Evolutionary conservation across 176 grass and related monocot genomes (phyloP), one percentile per base, ranked within the genome.

Genomic region (Avena eriantha): DNA sequence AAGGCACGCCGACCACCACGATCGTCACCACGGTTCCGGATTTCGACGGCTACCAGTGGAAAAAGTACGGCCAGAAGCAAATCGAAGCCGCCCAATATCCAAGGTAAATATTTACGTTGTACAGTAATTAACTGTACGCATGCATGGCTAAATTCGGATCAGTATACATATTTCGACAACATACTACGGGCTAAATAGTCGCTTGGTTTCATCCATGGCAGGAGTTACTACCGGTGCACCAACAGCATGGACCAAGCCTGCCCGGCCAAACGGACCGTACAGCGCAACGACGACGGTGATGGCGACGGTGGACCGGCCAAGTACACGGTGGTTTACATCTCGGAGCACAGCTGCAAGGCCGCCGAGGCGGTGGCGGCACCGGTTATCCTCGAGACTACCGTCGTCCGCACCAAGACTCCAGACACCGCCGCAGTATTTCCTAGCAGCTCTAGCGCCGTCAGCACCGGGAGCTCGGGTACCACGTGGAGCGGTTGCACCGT

Each of bases 191-290:
- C 36, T 76, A 41, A 41, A 41, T 41, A 41, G 55, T 77, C 26
- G 49, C 26, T 55, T 53, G 17, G 39, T 77, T 77, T 11, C 23
- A 76, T 76, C 74, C 18, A 29, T 49, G 23, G 9, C 85, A 95
- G 93, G 85, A 90, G 87, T 69, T 95, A 95, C 90, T 95, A 82
- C 82, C 78, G 84, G 53, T 95, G 93, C 78, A 90, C 50, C 35
- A 43, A 82, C 77, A 88, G 82, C 49, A 13, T 2, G 16, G 50
- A 55, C 49, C 49, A 55, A 3, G 74, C 15, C 16, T 77, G 74
- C 24, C 41, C 10, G 2, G 93, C 93, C 7, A 95, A 89, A 15
- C 80, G 83, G 31, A 92, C 82, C 14, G 90, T 95, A 68, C 87
- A 95, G 2, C 85, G 76, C 79, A 55, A 92, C 47, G 65, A 90